Base-by-base conservation (phyloP, 345 rosid genomes). In the Aurinia saxatilis region DNA sequence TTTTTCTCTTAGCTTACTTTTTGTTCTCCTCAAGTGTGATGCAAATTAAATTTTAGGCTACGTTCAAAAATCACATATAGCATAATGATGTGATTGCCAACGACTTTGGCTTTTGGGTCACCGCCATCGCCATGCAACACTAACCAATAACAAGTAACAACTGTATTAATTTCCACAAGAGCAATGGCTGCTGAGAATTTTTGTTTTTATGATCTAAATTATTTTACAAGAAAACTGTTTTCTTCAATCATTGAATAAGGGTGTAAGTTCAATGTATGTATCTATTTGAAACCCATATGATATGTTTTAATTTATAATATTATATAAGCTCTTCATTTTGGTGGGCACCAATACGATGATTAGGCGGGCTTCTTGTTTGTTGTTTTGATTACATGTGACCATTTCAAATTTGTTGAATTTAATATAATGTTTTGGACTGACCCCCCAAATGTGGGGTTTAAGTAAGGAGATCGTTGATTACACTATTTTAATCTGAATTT, bases 311-410 rank as follows among this genome's bases (percentile, higher is more conserved):
- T 41, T 38, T 31, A 57, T 40, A 33, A 4, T 23, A 50, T 48
- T 37, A 50, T 34, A 34, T 23, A 62, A 12, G 31, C 0, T 35
- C 10, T 53, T n/a, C n/a, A 27, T 56, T 13, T 54, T 46, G 15
- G 68, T 70, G 68, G 63, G 31, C 42, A 38, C 51, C 74, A 70
- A 47, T 45, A 17, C 52, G 17, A 60, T 60, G 50, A 68, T 68
- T 63, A 50, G 50, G 57, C n/a, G n/a, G 17, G 39, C 12, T 62
- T 50, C 49, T 63, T 68, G 49, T 60, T 52, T n/a, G 30, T 27
- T 37, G 60, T 60, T 51, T 68, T 60, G 54, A 59, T 51, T 50
- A 50, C 60, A 67, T 67, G 72, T 67, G 72, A 67, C 60, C 52
- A 67, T 59, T 50, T 50, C 30, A 67, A 66, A 56, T 41, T 66